Evolutionary conservation across 345 rosid genomes (phyloP), one percentile per base, ranked within the genome.

Genomic region (Barbarea vulgaris): DNA sequence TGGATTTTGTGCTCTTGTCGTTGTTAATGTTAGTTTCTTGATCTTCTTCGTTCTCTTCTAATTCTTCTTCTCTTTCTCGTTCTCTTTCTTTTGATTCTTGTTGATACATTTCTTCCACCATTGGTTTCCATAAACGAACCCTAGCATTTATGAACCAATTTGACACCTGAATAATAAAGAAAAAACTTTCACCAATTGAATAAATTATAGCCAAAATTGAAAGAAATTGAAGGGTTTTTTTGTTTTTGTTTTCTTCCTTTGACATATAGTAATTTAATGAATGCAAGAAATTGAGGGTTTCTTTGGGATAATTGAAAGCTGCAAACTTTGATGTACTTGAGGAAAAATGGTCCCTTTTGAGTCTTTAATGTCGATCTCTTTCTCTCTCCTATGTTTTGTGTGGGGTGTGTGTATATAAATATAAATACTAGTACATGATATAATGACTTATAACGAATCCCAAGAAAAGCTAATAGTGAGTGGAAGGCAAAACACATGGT

Each of bases 71-170:
- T 52, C 47, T 3, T 42, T 56, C 55, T 73, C n/a, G 33, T 62
- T 81, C 96, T 36, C 72, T 89, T 17, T 87, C 93, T 76, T 86
- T 95, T 47, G 84, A 27, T 64, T 95, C 97, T 81, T 90, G 92
- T 65, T 92, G 97, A 82, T 95, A 95, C 97, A 95, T 95, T 55
- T 95, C 99, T 77, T 95, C 99, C 28, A 95, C 97, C 99, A 95
- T 92, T 54, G 99, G 99, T 79, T 95, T 95, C 99, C 99, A 95
- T 84, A 95, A 77, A 59, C 99, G 85, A 47, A 95, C 97, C 88
- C 99, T 94, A 33, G 98, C 98, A 77, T 94, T 94, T 18, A 94
- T 94, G 87, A 94, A 94, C 98, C 98, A 92, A 79, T 92, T 95
- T 63, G 99, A 90, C 6, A 95, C 99, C 99, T 95, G 85, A 47